Conservation (phyloP, 495 filamentous ascomycete genomes). For the Penicillium mononematosum region DNA sequence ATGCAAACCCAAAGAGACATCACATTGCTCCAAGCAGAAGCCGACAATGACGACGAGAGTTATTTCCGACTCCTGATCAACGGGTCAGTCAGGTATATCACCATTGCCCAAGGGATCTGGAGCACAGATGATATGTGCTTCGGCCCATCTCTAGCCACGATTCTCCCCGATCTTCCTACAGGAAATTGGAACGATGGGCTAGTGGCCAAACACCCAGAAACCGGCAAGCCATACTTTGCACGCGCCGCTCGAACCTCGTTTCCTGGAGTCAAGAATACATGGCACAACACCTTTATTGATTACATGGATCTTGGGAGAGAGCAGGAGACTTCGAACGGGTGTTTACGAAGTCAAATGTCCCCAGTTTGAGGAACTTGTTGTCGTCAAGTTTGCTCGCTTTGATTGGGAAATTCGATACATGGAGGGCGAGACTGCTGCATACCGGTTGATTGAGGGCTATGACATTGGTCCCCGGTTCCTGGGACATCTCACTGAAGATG, state of each 20-base stretch:
- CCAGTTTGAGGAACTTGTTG: slow-evolving; percentile 25
- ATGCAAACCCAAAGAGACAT: slow-evolving; percentile 20
- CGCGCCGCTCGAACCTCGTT: slow-evolving; percentile 17
- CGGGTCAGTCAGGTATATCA: slow-evolving; percentile 35
- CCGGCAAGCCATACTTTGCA: slow-evolving; percentile 25
- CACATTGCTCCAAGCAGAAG: slow-evolving; percentile 30
- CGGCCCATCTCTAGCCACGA: slow-evolving; percentile 22
- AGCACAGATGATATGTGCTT: slow-evolving; percentile 36
- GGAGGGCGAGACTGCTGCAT: slow-evolving; percentile 43
- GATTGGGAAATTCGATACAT: slow-evolving; percentile 40
- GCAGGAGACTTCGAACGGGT: slow-evolving; percentile 21
- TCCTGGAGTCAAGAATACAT: slow-evolving; percentile 21
- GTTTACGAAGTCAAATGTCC: slow-evolving; percentile 29
- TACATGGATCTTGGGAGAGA: slow-evolving; percentile 21
- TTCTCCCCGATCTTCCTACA: slow-evolving; percentile 23
- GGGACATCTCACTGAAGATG: slow-evolving; percentile 44
- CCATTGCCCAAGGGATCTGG: slow-evolving; percentile 33
- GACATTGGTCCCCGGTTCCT: slow-evolving; percentile 43
- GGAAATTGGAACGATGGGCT: slow-evolving; percentile 31
- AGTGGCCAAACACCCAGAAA: slow-evolving; percentile 16
- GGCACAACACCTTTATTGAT: slow-evolving; percentile 26
- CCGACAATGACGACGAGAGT: slow-evolving; percentile 27
- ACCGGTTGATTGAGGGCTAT: slow-evolving; percentile 38
- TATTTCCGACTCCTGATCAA: slow-evolving; percentile 35
- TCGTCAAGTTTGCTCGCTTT: slow-evolving; percentile 45